These are phyloP conservation scores for Globisporangium spiculum DNA, from an alignment of 352 stramenopile species.

Conservation along the genomic window DNA sequence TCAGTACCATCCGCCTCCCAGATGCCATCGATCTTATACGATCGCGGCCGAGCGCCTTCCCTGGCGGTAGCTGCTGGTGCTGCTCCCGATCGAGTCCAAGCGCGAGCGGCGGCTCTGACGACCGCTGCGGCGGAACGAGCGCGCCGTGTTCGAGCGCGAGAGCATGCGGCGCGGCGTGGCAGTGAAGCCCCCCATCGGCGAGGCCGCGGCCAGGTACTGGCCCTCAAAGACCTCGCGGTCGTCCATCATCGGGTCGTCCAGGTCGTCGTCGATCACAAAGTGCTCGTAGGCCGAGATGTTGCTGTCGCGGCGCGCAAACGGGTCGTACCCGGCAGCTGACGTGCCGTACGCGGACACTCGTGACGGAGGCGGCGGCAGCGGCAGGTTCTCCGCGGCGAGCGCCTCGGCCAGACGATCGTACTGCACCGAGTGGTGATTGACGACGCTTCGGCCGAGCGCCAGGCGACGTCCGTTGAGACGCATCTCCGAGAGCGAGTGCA, in stretches of 20 bases:
- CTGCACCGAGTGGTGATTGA: constrained; percentile 65
- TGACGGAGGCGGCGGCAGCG: constrained; percentile 48
- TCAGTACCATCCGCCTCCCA: too few relatives aligned
- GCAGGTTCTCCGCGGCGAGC: constrained; percentile 36
- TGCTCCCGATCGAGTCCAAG: not conserved
- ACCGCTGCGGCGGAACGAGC: not conserved
- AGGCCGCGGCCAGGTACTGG: constrained; percentile 37
- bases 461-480: constrained; percentile 31
- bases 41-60: not conserved
- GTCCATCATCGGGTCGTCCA: not conserved
- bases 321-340: constrained; percentile 43
- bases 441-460: constrained; percentile 47
- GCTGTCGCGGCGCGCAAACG: constrained; percentile 36
- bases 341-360: constrained; percentile 69
- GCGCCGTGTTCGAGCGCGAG: constrained; percentile 15
- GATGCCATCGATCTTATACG: not conserved
- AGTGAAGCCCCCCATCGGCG: constrained; percentile 7
- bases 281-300: constrained; percentile 57
- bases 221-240: constrained; percentile 40
- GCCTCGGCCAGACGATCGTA: constrained; percentile 43
- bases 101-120: not conserved
- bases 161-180: constrained; percentile 16
- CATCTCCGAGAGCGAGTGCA: constrained; percentile 41
- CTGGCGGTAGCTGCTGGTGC: not conserved
- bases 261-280: constrained; percentile 48